These are phyloP conservation scores for Trypanosoma cruzi DNA, from an alignment of 208 protist genomes.

Conservation along the genomic window DNA sequence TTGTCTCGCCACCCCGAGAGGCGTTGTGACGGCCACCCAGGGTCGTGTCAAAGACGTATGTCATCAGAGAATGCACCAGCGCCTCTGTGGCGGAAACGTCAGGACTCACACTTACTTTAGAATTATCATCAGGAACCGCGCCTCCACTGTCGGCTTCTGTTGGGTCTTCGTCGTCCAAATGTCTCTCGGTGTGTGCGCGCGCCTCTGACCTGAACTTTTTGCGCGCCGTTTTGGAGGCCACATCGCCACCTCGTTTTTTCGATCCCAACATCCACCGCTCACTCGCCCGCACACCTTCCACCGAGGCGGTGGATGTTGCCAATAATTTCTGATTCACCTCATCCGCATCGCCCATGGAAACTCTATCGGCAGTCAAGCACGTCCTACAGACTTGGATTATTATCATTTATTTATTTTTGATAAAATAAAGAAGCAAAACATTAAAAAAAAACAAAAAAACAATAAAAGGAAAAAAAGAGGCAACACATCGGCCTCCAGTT, in stretches of 20 bases:
- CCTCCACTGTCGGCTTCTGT: constrained; percentile 3
- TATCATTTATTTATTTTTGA: too few relatives aligned
- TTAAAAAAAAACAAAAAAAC: too few relatives aligned
- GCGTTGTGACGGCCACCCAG: constrained; percentile 70
- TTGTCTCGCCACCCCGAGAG: neutral
- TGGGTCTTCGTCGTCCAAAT: constrained; percentile 24
- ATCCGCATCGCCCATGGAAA: neutral
- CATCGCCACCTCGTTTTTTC: constrained; percentile 25
- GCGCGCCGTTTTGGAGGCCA: neutral
- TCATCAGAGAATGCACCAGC: constrained; percentile 53
- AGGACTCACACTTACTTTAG: constrained; percentile 12
- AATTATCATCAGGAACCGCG: neutral
- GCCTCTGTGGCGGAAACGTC: constrained; percentile 5
- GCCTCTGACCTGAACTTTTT: neutral
- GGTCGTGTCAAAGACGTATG: constrained; percentile 60
- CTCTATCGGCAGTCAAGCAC: neutral
- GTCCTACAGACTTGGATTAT: neutral
- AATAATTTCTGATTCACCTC: constrained; percentile 63
- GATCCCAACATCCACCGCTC: constrained; percentile 28
- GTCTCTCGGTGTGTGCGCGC: constrained; percentile 11
- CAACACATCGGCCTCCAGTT: too few relatives aligned
- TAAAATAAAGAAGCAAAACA: neutral
- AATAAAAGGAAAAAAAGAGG: too few relatives aligned
- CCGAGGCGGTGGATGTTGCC: constrained; percentile 51
- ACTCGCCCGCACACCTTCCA: constrained; percentile 33